Conservation (phyloP, 306 rosid genomes). For the Cicer arietinum region DNA sequence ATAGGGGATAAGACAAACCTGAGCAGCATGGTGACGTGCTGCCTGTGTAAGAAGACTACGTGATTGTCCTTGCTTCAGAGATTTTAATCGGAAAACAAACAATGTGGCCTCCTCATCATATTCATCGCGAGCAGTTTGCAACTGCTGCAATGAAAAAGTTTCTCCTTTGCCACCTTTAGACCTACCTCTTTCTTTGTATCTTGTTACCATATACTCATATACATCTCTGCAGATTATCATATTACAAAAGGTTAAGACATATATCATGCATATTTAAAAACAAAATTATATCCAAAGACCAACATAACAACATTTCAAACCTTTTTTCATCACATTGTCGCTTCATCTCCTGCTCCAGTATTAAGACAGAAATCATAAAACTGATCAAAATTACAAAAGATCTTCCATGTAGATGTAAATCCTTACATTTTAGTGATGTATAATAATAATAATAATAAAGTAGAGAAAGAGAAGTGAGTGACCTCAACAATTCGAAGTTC, state of each 20-base stretch:
- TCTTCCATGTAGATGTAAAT: background rate
- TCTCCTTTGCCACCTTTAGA: constrained; percentile 77
- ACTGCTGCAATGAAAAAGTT: constrained; percentile 72
- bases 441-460: no score
- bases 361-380: constrained; percentile 41
- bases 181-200: constrained; percentile 82
- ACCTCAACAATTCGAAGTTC: constrained; percentile 97
- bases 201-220: constrained; percentile 72
- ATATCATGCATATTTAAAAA: constrained; percentile 25
- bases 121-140: constrained; percentile 84
- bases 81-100: constrained; percentile 93
- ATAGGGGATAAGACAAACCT: constrained; percentile 59
- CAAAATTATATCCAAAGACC: constrained; percentile 17
- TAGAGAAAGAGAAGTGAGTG: no score
- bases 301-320: constrained; percentile 47
- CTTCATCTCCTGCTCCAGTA: constrained; percentile 94
- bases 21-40: constrained; percentile 99
- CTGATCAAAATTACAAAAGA: constrained; percentile 30
- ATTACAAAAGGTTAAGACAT: constrained; percentile 43
- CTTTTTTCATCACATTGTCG: constrained; percentile 96
- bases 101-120: constrained; percentile 94
- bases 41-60: constrained; percentile 99
- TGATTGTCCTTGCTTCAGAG: constrained; percentile 96
- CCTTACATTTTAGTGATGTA: no score
- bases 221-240: constrained; percentile 74